phyloP scores from a whole-genome alignment of 164 flowering plant species.

The Nymphaea colorata region DNA sequence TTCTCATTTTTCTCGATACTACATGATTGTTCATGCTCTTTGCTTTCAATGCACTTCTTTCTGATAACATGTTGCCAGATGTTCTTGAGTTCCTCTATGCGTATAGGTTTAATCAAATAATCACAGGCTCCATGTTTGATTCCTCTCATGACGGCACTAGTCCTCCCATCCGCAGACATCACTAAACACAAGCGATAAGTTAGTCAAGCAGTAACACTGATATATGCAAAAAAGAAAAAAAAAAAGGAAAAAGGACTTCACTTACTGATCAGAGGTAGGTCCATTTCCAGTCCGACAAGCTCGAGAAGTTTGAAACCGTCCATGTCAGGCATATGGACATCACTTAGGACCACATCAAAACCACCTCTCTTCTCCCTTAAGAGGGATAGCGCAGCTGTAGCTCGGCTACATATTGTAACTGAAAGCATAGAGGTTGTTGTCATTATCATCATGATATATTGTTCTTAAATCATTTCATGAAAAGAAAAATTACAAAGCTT shows the following conservation, averaged over 20 bases:
- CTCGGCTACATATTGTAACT: conserved; percentile 23
- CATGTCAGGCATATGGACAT: conserved; percentile 29
- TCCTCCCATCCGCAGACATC: conserved; percentile 5
- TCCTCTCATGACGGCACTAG: conserved; percentile 1
- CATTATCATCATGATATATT: neutral
- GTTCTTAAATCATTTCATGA: neutral
- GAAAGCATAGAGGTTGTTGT: neutral
- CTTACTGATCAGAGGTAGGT: conserved; percentile 25
- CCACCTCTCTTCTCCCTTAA: conserved; percentile 19
- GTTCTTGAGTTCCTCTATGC: neutral
- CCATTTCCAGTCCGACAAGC: conserved; percentile 22
- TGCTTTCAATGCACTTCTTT: neutral
- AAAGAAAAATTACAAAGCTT: neutral
- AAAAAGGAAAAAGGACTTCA: neutral
- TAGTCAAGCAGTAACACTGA: neutral
- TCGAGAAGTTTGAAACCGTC: conserved; percentile 26
- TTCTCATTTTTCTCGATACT: neutral
- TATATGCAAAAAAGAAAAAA: neutral
- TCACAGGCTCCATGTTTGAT: neutral
- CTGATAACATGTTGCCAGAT: conserved; percentile 4
- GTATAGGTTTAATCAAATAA: conserved; percentile 3
- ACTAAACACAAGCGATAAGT: neutral
- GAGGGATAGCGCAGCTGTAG: conserved; percentile 17
- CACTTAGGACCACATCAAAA: conserved; percentile 25
- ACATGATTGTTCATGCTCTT: neutral